These are phyloP conservation scores for Dactylonectria estremocensis DNA, from an alignment of 2,329 filamentous ascomycete genomes.

Conservation along the genomic window DNA sequence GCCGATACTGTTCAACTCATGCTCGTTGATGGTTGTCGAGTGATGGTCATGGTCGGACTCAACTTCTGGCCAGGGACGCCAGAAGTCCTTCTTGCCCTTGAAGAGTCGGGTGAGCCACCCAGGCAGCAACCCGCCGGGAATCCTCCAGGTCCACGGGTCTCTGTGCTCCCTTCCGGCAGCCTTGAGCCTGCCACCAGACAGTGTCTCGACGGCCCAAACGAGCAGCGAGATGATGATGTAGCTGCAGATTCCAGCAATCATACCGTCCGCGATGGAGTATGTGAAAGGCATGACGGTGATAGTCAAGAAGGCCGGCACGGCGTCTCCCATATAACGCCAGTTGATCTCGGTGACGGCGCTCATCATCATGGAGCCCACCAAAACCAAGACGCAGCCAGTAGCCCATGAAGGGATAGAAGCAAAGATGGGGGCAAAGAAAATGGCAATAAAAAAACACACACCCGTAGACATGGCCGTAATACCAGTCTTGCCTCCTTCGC, in stretches of 20 bases:
- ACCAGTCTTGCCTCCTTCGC: slow-evolving; percentile 87
- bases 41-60: neutral
- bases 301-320: slow-evolving; percentile 86
- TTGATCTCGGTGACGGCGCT: slow-evolving; percentile 86
- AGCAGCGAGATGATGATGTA: slow-evolving; percentile 83
- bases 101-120: slow-evolving; percentile 78
- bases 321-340: slow-evolving; percentile 89
- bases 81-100: slow-evolving; percentile 81
- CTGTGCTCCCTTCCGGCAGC: slow-evolving; percentile 83
- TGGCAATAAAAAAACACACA: slow-evolving; percentile 86
- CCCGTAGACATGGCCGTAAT: slow-evolving; percentile 85
- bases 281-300: slow-evolving; percentile 91
- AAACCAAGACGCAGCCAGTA: slow-evolving; percentile 87
- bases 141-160: slow-evolving; percentile 85
- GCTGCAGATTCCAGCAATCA: slow-evolving; percentile 85
- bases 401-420: slow-evolving; percentile 92
- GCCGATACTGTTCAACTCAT: neutral
- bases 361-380: slow-evolving; percentile 90
- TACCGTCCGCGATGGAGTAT: slow-evolving; percentile 88
- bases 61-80: slow-evolving; percentile 58
- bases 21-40: neutral
- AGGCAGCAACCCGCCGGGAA: slow-evolving; percentile 83
- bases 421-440: slow-evolving; percentile 93
- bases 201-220: slow-evolving; percentile 78
- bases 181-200: slow-evolving; percentile 77